Evolutionary conservation across 768 basidiomycete genomes (phyloP), one percentile per base, ranked within the genome.

Genomic region (Zangia roseola): DNA sequence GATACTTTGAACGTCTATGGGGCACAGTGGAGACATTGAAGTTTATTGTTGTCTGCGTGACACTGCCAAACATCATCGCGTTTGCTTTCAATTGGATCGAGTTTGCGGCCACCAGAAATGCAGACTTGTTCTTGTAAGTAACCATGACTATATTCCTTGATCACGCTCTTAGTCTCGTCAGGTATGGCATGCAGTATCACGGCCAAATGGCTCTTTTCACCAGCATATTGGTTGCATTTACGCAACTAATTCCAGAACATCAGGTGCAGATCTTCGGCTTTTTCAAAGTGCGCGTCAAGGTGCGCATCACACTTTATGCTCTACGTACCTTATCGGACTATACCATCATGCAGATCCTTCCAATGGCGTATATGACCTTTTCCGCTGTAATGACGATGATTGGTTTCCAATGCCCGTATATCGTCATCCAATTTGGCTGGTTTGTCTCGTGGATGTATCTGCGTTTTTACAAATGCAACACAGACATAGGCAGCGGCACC

Each of bases 391-490:
- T 92, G 71, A 87, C 84, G 54, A 56, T 95, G 40, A 50, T 93
- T 38, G 93, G 92, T 19, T 86, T 86, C 71, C 93, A 93, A 65
- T 86, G 83, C 49, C 93, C 92, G 14, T 95, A 83, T 75, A 91
- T 94, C 43, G 72, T 94, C 62, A 94, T 98, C 55, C 97, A 99
- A 64, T 99, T 97, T 66, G 97, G 95, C n/a, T 99, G 95, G 93
- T 87, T 97, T 48, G 89, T 94, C 8, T 81, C 88, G 26, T 99
- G 93, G 89, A 77, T 91, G 45, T 99, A 97, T 71, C 80, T 99
- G 28, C 84, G 97, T 31, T 98, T 99, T 75, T 93, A 97, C 77
- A 98, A 98, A 73, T 85, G 88, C 67, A 88, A 87, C 60, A 71
- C 74, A 28, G 89, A 92, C 49, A 66, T 78, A 0, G 64, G 82